Conservation (phyloP, 352 stramenopile species). For the Bremia lactucae region DNA sequence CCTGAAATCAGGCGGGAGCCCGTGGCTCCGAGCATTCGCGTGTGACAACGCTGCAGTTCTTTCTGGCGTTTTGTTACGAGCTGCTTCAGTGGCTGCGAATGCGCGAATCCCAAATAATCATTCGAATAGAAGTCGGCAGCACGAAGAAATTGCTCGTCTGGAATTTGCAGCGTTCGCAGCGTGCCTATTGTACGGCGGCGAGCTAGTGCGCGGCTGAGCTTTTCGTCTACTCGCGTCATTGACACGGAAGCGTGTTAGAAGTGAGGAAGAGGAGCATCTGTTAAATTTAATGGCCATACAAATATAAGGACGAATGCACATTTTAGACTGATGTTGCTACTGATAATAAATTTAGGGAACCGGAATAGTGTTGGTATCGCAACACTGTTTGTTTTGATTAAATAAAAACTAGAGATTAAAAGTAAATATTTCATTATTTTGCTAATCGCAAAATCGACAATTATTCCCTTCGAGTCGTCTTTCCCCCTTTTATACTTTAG, state of each 20-base stretch:
- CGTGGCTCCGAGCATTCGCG: slow-evolving; percentile 41
- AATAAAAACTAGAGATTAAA: too few species aligned
- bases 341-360: too few species aligned
- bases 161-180: slow-evolving; percentile 33
- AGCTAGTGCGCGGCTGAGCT: slow-evolving; percentile 18
- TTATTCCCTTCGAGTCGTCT: too few species aligned
- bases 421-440: too few species aligned
- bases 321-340: too few species aligned
- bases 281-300: too few species aligned
- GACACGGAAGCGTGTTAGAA: slow-evolving; percentile 2
- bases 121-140: slow-evolving; percentile 94
- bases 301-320: too few species aligned
- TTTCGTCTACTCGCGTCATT: slow-evolving; percentile 21
- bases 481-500: too few species aligned
- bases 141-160: slow-evolving; percentile 8
- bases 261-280: too few species aligned
- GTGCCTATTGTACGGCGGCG: slow-evolving; percentile 38
- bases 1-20: slow-evolving; percentile 93
- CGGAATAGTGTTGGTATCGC: too few species aligned
- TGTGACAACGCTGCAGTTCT: slow-evolving; percentile 15
- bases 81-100: slow-evolving; percentile 39
- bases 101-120: slow-evolving; percentile 93
- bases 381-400: too few species aligned
- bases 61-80: slow-evolving; percentile 39
- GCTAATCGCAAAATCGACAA: too few species aligned